Conservation (phyloP, 495 filamentous ascomycete genomes). For the Podospora pseudoanserina region DNA sequence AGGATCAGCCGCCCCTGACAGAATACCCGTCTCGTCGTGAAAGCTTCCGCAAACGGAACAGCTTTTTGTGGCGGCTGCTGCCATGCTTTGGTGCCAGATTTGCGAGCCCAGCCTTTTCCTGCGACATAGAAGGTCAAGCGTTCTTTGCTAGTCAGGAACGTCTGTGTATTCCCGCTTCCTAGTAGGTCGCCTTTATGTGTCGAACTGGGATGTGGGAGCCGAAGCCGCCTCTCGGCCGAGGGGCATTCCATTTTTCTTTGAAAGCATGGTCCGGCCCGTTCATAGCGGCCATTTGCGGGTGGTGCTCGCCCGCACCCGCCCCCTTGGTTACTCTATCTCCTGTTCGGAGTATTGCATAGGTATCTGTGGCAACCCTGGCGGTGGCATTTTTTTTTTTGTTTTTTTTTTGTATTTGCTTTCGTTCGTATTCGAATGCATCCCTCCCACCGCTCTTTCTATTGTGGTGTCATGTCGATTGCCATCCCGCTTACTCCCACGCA, state of each 20-base stretch:
- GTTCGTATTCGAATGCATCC: not conserved
- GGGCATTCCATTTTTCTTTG: not conserved
- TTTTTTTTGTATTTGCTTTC: not conserved
- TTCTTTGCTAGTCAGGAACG: conserved; percentile 7
- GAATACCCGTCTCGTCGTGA: not conserved
- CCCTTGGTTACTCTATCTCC: not conserved
- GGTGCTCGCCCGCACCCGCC: not conserved
- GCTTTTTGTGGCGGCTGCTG: not conserved
- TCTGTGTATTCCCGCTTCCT: too few species aligned
- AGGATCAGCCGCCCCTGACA: conserved; percentile 1
- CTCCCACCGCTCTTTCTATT: not conserved
- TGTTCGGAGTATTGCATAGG: not conserved
- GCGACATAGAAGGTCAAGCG: not conserved
- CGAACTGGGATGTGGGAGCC: not conserved
- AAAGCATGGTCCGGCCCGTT: conserved; percentile 1
- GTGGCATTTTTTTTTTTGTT: conserved; percentile 18
- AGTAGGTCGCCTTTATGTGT: too few species aligned
- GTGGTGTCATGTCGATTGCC: too few species aligned
- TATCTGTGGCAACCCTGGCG: conserved; percentile 3
- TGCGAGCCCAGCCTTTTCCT: not conserved
- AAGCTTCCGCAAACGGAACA: conserved; percentile 9
- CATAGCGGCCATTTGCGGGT: not conserved
- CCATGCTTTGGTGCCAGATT: conserved; percentile 5
- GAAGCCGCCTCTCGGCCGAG: conserved; percentile 8
- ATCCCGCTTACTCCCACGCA: not conserved